Evolutionary conservation across 306 rosid genomes (phyloP).

Genomic region (Sophora flavescens): DNA sequence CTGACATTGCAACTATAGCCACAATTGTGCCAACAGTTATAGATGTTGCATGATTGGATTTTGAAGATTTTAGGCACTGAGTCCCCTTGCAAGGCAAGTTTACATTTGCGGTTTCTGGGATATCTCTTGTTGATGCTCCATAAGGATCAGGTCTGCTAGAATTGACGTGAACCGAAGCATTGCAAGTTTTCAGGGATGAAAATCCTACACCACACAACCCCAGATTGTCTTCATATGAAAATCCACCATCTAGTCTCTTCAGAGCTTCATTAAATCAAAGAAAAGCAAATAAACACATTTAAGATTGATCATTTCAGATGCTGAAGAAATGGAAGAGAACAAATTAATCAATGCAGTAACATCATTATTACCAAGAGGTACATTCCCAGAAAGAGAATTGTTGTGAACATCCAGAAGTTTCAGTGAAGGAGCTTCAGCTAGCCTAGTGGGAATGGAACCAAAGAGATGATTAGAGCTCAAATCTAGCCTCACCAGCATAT

Average conservation of each 20-base stretch:
- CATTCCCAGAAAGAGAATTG: constrained; percentile 84
- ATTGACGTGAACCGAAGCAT: constrained; percentile 48
- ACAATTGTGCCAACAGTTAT: constrained; percentile 61
- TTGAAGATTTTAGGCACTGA: constrained; percentile 62
- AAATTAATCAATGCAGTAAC: not conserved
- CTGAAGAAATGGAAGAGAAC: not conserved
- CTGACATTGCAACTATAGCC: constrained; percentile 61
- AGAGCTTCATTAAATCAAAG: constrained; percentile 60
- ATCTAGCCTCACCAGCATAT: constrained; percentile 66
- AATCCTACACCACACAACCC: constrained; percentile 89
- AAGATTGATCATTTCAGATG: constrained; percentile 10
- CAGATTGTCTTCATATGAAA: constrained; percentile 64
- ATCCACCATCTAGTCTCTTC: constrained; percentile 76
- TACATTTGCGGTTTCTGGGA: constrained; percentile 89
- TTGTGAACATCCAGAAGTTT: constrained; percentile 74
- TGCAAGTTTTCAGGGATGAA: constrained; percentile 66
- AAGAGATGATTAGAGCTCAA: constrained; percentile 73
- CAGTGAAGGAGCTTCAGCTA: constrained; percentile 71
- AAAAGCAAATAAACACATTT: constrained; percentile 17
- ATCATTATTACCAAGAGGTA: constrained; percentile 67
- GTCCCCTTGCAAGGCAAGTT: constrained; percentile 70
- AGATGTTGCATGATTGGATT: constrained; percentile 60
- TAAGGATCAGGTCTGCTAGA: constrained; percentile 66
- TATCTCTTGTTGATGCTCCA: constrained; percentile 59
- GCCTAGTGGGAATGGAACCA: constrained; percentile 78